Evolutionary conservation across 1,284 basidiomycete species (phyloP), one percentile per base, ranked within the genome.

Genomic region (Cutaneotrichosporon cavernicola): DNA sequence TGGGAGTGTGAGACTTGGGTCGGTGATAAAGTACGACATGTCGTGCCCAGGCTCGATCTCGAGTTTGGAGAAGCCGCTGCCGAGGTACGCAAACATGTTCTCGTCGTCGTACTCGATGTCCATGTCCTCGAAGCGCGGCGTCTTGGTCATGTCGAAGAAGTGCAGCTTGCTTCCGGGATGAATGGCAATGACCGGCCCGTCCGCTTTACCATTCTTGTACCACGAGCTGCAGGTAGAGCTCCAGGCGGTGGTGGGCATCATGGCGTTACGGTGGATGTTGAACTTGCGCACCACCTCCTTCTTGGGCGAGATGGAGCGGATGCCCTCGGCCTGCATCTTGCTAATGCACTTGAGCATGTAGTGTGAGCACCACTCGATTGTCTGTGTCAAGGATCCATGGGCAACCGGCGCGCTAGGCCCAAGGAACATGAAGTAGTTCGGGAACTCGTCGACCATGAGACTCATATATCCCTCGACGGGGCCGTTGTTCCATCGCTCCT

Each of bases 111-210:
- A 50, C 58, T 67, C 64, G 32, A 47, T 46, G 7, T 72, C 67
- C 57, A 62, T 76, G 60, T 77, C 76, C 62, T 78, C 76, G 70
- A 72, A 78, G 0, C 75, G 69, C 1, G 73, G 73, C 47, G 73
- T 26, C 34, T 64, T 62, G n/a, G 70, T 59, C 49, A 72, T 65
- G 57, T 70, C 66, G 49, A 69, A 71, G 64, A 65, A 65, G 21
- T 70, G 67, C 22, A 64, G 26, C n/a, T 69, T 57, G 31, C 63
- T 64, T 2, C 70, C 70, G 5, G 70, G 70, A 56, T 63, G 71
- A 49, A 71, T 70, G 34, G 69, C 62, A 36, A 65, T 62, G 52
- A 65, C 61, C 5, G 22, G 16, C 34, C 58, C 62, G 14, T 60
- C 66, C 5, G 58, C 64, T 2, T 31, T 43, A 21, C 67, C 71